Base-by-base conservation (phyloP, 106 monocot genomes). In the Agapanthus africanus region DNA sequence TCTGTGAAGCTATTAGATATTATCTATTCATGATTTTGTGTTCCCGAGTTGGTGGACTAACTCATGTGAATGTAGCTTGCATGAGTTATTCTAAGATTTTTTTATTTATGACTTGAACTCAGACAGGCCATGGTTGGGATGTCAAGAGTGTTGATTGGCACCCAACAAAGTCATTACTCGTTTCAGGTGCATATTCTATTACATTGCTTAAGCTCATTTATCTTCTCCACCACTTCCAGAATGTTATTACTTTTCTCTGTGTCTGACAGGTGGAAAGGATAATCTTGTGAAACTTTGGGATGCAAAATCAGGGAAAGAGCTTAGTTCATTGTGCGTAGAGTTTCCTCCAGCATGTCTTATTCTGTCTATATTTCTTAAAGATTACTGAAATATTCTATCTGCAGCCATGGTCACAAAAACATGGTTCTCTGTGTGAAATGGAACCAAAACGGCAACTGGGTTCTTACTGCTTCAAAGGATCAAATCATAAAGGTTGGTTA, bases 401-500 rank as follows among this genome's bases (percentile, higher is more conserved):
- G 34, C 68, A 68, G 68, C 54, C 91, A 91, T 82, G 91, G 95
- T 66, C 95, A 95, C 66, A 95, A 95, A 75, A 95, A 95, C 54
- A 95, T 85, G 34, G 91, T 95, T 14, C 86, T 91, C 36, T 84
- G 84, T 77, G 88, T 91, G 42, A 95, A 86, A 60, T 95, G 95
- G 95, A 95, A 95, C 84, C 95, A 91, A 67, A 95, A 95, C 86
- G 95, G 95, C 30, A 95, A 95, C 62, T 95, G 95, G 95, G 76
- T 91, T 57, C 76, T 95, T 41, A 95, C 91, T 72, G 67, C 95
- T 77, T 88, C 88, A 14, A 95, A 91, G 74, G 95, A 95, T 82
- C 95, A 95, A 65, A 91, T 86, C 27, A 88, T 95, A 26, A 68
- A 68, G 68, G 68, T 68, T 25, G 34, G 47, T 49, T 6, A 22